Percentiles rank a stretch among this genome's conserved stretches.
These are phyloP conservation scores for Centaurea solstitialis DNA, from an alignment of 129 eudicot species.

Conservation along the genomic window DNA sequence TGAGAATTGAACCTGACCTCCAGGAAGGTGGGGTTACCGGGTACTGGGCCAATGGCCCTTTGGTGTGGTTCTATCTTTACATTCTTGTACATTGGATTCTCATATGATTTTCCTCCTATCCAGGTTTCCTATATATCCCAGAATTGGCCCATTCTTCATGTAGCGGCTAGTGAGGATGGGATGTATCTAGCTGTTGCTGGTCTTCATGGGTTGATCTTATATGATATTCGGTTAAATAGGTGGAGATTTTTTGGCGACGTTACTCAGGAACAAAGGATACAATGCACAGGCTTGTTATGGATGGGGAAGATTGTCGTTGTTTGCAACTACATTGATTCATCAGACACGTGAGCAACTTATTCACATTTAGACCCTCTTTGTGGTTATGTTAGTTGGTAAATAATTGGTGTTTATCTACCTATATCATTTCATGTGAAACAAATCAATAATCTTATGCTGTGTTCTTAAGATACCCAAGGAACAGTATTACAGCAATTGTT, in stretches of 20 bases:
- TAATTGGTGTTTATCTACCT: conserved; percentile 4
- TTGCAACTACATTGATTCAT: conserved; percentile 81
- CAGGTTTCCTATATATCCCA: conserved; percentile 96
- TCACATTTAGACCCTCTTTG: conserved; percentile 1
- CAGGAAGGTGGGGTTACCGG: background rate
- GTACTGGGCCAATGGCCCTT: background rate
- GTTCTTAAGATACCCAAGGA: conserved; percentile 1
- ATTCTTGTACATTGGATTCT: conserved; percentile 28
- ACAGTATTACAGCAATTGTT: too few species aligned
- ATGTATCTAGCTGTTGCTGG: conserved; percentile 98
- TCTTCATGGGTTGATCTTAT: conserved; percentile 86
- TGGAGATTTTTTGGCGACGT: conserved; percentile 97
- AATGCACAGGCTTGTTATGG: conserved; percentile 96
- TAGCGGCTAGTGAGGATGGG: conserved; percentile 97
- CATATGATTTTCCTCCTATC: conserved; percentile 17
- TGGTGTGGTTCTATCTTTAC: conserved; percentile 7
- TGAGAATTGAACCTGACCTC: background rate
- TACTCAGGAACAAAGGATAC: conserved; percentile 94
- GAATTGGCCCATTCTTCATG: conserved; percentile 95
- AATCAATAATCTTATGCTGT: background rate
- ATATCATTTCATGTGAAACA: conserved; percentile 16
- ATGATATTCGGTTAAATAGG: conserved; percentile 74
- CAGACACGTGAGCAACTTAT: conserved; percentile 60
- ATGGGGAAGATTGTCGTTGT: conserved; percentile 95
- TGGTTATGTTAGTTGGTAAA: conserved; percentile 16